Evolutionary conservation across 2,329 filamentous ascomycete genomes (phyloP).

Genomic region (Trichoderma atroviride): DNA sequence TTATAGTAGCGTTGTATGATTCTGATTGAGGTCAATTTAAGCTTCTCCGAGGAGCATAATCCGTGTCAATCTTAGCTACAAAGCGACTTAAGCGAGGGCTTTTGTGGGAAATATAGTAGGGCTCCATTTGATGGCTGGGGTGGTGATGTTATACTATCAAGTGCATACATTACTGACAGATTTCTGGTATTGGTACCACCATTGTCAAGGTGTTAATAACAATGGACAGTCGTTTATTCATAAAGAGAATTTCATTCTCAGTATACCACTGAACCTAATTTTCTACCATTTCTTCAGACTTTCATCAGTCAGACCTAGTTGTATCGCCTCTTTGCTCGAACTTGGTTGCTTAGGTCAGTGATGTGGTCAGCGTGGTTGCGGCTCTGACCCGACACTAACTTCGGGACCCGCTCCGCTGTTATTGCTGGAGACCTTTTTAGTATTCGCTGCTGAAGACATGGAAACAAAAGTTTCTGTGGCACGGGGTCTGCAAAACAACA

Average conservation of each 20-base stretch:
- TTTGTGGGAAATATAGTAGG: background rate
- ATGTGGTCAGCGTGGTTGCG: constrained; percentile 7
- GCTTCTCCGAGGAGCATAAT: constrained; percentile 13
- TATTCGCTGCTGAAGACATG: background rate
- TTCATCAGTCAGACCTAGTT: background rate
- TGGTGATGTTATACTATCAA: background rate
- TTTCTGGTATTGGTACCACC: background rate
- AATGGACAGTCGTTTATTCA: background rate
- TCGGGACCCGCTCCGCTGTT: background rate
- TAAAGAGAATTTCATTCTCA: background rate
- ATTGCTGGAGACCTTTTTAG: background rate
- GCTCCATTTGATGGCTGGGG: background rate
- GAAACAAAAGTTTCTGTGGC: background rate
- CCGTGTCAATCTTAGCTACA: background rate
- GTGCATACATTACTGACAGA: background rate
- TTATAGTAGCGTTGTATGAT: background rate
- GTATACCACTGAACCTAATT: background rate
- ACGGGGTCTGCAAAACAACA: no score
- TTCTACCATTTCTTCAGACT: background rate
- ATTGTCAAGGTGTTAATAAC: background rate
- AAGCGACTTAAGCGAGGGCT: background rate
- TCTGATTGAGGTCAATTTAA: background rate
- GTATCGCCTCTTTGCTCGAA: background rate
- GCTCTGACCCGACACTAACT: background rate
- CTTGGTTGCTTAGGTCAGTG: background rate